These are phyloP conservation scores for Licmophora abbreviata DNA, from an alignment of 108 stramenopile species.

Conservation along the genomic window DNA sequence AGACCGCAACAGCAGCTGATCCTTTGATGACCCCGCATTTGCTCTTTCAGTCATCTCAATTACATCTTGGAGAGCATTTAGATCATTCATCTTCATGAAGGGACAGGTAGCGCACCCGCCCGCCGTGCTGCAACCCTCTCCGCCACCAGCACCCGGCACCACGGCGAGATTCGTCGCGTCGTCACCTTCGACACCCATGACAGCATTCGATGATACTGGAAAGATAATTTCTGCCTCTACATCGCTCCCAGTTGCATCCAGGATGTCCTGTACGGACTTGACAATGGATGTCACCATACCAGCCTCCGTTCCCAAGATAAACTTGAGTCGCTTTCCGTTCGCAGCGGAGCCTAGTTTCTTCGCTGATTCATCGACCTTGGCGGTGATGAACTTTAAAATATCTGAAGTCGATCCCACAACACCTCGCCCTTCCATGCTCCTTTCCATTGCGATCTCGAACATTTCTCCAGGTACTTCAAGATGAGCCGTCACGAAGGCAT, in stretches of 20 bases:
- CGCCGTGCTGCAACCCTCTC: slow-evolving; percentile 92
- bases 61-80: slow-evolving; percentile 83
- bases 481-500: slow-evolving; percentile 89
- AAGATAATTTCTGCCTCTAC: slow-evolving; percentile 91
- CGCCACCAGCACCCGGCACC: slow-evolving; percentile 86
- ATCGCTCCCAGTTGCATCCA: slow-evolving; percentile 25
- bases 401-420: slow-evolving; percentile 90
- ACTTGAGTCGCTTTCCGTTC: slow-evolving; percentile 43
- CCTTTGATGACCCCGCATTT: slow-evolving; percentile 1
- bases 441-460: slow-evolving; percentile 91
- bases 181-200: slow-evolving; percentile 53
- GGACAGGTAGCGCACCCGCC: slow-evolving; percentile 97
- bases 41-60: slow-evolving; percentile 38
- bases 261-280: slow-evolving; percentile 73
- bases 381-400: slow-evolving; percentile 86
- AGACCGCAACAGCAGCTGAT: slow-evolving; percentile 10
- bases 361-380: slow-evolving; percentile 67
- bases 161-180: slow-evolving; percentile 35
- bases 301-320: slow-evolving; percentile 89
- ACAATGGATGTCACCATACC: slow-evolving; percentile 95
- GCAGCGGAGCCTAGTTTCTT: slow-evolving; percentile 1
- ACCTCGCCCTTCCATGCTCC: slow-evolving; percentile 54
- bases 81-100: slow-evolving; percentile 97
- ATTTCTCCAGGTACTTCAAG: slow-evolving; percentile 97
- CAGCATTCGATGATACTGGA: slow-evolving; percentile 89